A percentile compares a stretch with the other conserved stretches of the same genome.
phyloP scores from a whole-genome alignment of 257 asterid species.

The Solanum pimpinellifolium region DNA sequence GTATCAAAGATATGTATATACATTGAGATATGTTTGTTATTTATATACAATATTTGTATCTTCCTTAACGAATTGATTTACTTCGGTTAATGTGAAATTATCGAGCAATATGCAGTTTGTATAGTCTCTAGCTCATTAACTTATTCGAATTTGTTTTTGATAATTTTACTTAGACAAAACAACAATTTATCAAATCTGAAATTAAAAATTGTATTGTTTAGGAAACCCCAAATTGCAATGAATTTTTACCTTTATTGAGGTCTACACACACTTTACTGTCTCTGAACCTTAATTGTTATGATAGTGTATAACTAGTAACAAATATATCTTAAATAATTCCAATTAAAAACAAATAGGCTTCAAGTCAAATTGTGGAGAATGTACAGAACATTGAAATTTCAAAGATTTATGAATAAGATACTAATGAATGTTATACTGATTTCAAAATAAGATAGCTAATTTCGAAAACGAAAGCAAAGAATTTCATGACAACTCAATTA shows the following conservation, averaged over 20 bases:
- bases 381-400: background rate
- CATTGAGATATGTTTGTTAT: background rate
- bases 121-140: background rate
- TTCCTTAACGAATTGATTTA: background rate
- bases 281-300: too few species aligned
- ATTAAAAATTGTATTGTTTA: too few species aligned
- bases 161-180: background rate
- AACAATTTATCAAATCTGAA: too few species aligned
- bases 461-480: background rate
- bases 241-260: background rate
- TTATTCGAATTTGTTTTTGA: background rate
- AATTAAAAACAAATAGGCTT: background rate
- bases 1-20: background rate
- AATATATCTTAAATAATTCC: background rate
- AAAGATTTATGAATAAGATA: background rate
- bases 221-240: too few species aligned
- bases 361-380: background rate
- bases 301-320: background rate
- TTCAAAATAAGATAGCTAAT: background rate
- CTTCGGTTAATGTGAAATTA: background rate
- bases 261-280: too few species aligned
- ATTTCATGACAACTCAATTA: too few species aligned
- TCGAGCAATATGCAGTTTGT: background rate
- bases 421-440: background rate
- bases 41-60: too few species aligned